Evolutionary conservation across 176 grass and related monocot species (phyloP), one percentile per base, ranked within the genome.

Genomic region (Aegilops tauschii): DNA sequence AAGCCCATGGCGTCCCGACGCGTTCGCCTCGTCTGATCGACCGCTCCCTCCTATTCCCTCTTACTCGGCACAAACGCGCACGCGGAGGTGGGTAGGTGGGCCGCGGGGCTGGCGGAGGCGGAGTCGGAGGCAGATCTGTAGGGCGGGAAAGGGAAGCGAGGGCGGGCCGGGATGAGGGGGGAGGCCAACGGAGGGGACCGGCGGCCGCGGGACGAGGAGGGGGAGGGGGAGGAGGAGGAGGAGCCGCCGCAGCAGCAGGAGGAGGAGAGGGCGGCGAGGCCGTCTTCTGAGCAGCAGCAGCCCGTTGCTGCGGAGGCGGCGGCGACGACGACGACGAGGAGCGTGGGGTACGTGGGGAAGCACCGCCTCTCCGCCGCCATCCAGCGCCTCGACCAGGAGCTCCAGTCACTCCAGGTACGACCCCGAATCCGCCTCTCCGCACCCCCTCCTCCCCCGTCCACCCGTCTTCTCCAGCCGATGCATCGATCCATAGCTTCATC

Each of bases 351-450:
- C 66, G 88, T 97, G 21, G 95, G 95, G 17, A 97, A 92, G 92
- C 95, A 94, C 82, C 88, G 95, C 86, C 90, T 97, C 74, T 73
- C 90, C 71, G 95, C 95, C 61, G 90, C 95, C 89, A 92, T 97
- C 77, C 16, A 77, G 30, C 92, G 95, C 78, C 95, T 97, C 49
- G 88, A 97, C 61, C 95, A 97, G 87, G 95, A 97, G 86, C 89
- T 97, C 78, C 72, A 87, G 76, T 94, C 95, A 20, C 95, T 97
- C 72, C 83, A 94, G 92, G 92, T 94, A 78, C 75, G 23, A 25
- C 0, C 5, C 28, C 65, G 12, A 14, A 44, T 69, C 64, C 6
- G 20, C 35, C 21, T 23, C 59, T 61, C 12, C 23, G 47, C 29
- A 7, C 8, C 21, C 30, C 21, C 65, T 7, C 1, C 45, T 6